Evolutionary conservation across 2,329 filamentous ascomycete genomes (phyloP).

Genomic region (Alternaria panax): DNA sequence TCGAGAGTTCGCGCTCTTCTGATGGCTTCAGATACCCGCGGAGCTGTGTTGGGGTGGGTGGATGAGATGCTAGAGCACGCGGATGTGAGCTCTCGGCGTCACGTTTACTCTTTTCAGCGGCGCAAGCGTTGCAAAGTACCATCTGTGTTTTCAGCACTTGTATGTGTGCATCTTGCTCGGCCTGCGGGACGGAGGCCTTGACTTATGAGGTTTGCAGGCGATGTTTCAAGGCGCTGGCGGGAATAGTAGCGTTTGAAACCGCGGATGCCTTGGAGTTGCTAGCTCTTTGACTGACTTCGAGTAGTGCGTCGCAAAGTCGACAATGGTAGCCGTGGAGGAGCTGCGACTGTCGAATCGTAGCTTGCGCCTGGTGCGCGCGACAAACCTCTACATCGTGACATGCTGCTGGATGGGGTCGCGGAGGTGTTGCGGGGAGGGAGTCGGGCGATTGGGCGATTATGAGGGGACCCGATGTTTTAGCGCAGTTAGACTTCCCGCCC

Average conservation of each 20-base stretch:
- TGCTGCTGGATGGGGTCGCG: not conserved
- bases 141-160: constrained; percentile 8
- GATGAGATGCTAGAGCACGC: not conserved
- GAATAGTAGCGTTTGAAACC: constrained; percentile 15
- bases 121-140: constrained; percentile 16
- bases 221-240: constrained; percentile 7
- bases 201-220: not conserved
- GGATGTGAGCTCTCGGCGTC: not conserved
- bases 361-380: not conserved
- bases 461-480: constrained; percentile 21
- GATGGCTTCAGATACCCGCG: not conserved
- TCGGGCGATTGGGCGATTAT: constrained; percentile 8
- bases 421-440: constrained; percentile 14
- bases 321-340: not conserved
- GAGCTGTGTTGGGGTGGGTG: not conserved
- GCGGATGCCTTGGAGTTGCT: not conserved
- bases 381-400: not conserved
- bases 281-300: not conserved
- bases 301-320: not conserved
- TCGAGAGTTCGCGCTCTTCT: not conserved
- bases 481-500: not conserved
- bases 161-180: not conserved
- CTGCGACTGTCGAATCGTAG: not conserved
- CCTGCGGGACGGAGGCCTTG: not conserved
- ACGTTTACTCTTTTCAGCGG: constrained; percentile 1